Base-by-base conservation (phyloP, 768 basidiomycete species). In the Phallus indusiatus region DNA sequence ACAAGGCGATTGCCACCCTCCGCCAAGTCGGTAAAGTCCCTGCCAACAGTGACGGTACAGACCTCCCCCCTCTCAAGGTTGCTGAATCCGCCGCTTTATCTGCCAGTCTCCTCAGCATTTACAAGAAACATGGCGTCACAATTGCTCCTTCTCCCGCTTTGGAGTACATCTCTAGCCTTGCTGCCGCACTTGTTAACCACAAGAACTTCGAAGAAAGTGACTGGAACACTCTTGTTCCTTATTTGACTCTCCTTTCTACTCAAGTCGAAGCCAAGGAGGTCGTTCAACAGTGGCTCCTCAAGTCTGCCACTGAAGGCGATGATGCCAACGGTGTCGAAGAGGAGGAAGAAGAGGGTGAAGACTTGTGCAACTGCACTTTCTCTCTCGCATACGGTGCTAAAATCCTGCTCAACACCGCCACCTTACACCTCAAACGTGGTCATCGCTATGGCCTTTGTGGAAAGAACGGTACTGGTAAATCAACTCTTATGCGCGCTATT, bases 391-490 rank as follows among this genome's bases (percentile, higher is more conserved):
- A 97, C 72, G 94, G 94, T 86, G 94, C 94, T 70, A 96, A 96
- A 81, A 96, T 97, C 67, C 74, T 97, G 70, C 85, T 97, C 70
- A 96, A 97, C 78, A 96, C 93, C 47, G 94, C 94, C 60, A 87
- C 80, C 63, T 90, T 97, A 73, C 92, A 94, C 72, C 89, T 97
- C 72, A 96, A 95, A 81, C 93, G 94, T 75, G 94, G 94, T 57
- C 91, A 96, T 78, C 93, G 94, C 71, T 97, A 97, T 73, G 94
- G 94, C 82, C 86, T 97, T 35, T 95, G 93, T 72, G 94, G 94
- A 73, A 90, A 94, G 78, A 97, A 97, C 75, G 94, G 94, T 84
- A 94, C 94, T 69, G 94, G 94, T 67, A 97, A 97, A 81, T 92
- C 90, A 1, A 92, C 90, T 24, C 83, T 92, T 71, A 92, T 93